phyloP scores from a whole-genome alignment of 768 basidiomycete species.

The Termitomyces sp. region DNA sequence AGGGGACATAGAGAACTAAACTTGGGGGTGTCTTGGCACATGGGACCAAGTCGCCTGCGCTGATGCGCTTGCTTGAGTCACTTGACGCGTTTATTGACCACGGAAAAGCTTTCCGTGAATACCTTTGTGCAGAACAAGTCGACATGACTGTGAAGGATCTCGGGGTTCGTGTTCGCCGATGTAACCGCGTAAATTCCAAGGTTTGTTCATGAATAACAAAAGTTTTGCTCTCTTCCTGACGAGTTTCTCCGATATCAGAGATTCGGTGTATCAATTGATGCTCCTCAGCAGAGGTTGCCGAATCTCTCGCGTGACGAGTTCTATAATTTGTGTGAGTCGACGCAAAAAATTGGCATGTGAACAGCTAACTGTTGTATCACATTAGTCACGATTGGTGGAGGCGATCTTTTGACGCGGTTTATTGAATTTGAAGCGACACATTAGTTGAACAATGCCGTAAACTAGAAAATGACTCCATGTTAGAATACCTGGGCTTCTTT shows the following conservation, averaged over 20 bases:
- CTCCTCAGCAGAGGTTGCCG: slow-evolving; percentile 29
- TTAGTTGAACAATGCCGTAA: neutral
- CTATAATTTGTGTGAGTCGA: slow-evolving; percentile 36
- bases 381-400: slow-evolving; percentile 34
- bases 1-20: slow-evolving; percentile 21
- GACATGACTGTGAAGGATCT: slow-evolving; percentile 21
- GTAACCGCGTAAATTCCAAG: slow-evolving; percentile 34
- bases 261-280: slow-evolving; percentile 32
- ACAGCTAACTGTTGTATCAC: neutral
- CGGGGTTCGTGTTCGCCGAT: slow-evolving; percentile 27
- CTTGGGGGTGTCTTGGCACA: slow-evolving; percentile 27
- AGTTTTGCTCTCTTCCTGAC: neutral
- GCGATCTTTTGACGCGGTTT: slow-evolving; percentile 33
- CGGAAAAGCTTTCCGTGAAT: slow-evolving; percentile 33
- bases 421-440: slow-evolving; percentile 30
- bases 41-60: slow-evolving; percentile 31
- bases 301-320: slow-evolving; percentile 36
- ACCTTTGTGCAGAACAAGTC: slow-evolving; percentile 26
- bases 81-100: slow-evolving; percentile 42
- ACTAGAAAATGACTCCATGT: neutral
- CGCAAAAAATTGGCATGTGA: neutral
- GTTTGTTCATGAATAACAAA: slow-evolving; percentile 15
- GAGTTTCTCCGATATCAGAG: slow-evolving; percentile 23
- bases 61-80: slow-evolving; percentile 35
- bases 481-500: neutral